phyloP scores from a whole-genome alignment of 306 rosid species.

The Pterocarpus santalinus region DNA sequence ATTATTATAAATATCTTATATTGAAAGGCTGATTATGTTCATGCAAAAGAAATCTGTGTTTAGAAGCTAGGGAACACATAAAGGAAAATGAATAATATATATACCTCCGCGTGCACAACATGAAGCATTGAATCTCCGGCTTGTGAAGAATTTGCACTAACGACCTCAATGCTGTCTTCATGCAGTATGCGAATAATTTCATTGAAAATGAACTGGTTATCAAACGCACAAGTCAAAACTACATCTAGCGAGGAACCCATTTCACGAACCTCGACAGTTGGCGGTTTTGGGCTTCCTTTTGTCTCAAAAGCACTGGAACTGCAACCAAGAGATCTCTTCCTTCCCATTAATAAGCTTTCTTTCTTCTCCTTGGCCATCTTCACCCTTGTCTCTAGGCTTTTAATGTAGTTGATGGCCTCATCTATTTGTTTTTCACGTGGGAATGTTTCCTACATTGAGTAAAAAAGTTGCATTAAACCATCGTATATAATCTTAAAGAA shows the following conservation, averaged over 20 bases:
- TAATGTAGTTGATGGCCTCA: conserved; percentile 61
- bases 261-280: conserved; percentile 66
- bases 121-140: conserved; percentile 47
- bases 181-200: conserved; percentile 65
- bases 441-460: conserved; percentile 50
- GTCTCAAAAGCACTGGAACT: conserved; percentile 18
- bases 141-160: conserved; percentile 52
- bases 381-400: conserved; percentile 57
- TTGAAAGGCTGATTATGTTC: background rate
- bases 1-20: background rate
- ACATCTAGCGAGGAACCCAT: conserved; percentile 62
- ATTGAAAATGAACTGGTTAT: conserved; percentile 57
- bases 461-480: background rate
- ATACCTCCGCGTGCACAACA: conserved; percentile 67
- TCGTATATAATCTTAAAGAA: too few species aligned
- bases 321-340: conserved; percentile 38
- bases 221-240: conserved; percentile 55
- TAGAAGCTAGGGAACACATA: background rate
- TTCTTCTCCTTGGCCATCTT: conserved; percentile 52
- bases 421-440: conserved; percentile 63
- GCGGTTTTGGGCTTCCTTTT: conserved; percentile 38
- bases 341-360: conserved; percentile 42
- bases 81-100: background rate
- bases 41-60: background rate
- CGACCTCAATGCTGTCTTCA: conserved; percentile 60